phyloP scores from a whole-genome alignment of 768 basidiomycete genomes.

The Panaeolus papilionaceus region DNA sequence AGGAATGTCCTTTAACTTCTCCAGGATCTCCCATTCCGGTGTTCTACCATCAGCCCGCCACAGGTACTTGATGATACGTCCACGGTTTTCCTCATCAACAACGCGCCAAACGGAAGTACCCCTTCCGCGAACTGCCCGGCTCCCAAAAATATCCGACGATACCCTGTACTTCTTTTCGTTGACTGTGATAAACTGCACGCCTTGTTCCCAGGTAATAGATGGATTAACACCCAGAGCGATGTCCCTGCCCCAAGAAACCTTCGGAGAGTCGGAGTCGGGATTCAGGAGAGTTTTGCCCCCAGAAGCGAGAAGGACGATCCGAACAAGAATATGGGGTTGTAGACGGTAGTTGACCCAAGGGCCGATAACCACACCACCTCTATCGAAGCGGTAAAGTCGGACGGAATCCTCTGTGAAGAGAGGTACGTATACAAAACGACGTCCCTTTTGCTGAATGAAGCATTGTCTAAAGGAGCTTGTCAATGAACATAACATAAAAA shows the following conservation, averaged over 20 bases:
- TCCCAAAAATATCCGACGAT: slow-evolving; percentile 20
- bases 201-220: slow-evolving; percentile 26
- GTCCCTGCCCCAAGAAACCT: slow-evolving; percentile 21
- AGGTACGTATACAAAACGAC: slow-evolving; percentile 27
- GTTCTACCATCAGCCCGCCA: slow-evolving; percentile 24
- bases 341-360: slow-evolving; percentile 26
- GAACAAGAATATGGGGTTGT: slow-evolving; percentile 24
- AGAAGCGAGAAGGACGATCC: slow-evolving; percentile 23
- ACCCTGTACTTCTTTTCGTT: background rate
- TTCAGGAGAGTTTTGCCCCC: background rate
- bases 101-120: slow-evolving; percentile 32
- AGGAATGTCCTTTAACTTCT: slow-evolving; percentile 17
- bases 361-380: slow-evolving; percentile 24
- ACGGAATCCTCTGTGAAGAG: slow-evolving; percentile 23
- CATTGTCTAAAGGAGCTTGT: slow-evolving; percentile 20
- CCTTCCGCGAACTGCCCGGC: slow-evolving; percentile 27
- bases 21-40: slow-evolving; percentile 23
- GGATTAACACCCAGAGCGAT: slow-evolving; percentile 30
- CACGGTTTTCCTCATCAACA: background rate
- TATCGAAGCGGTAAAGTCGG: slow-evolving; percentile 28
- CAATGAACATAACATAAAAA: no score
- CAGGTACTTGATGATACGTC: slow-evolving; percentile 29
- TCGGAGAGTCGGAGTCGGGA: slow-evolving; percentile 15
- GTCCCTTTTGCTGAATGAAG: slow-evolving; percentile 29
- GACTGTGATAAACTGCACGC: slow-evolving; percentile 16